Evolutionary conservation across 2,329 filamentous ascomycete species (phyloP).

Genomic region (Aciculosporium take): DNA sequence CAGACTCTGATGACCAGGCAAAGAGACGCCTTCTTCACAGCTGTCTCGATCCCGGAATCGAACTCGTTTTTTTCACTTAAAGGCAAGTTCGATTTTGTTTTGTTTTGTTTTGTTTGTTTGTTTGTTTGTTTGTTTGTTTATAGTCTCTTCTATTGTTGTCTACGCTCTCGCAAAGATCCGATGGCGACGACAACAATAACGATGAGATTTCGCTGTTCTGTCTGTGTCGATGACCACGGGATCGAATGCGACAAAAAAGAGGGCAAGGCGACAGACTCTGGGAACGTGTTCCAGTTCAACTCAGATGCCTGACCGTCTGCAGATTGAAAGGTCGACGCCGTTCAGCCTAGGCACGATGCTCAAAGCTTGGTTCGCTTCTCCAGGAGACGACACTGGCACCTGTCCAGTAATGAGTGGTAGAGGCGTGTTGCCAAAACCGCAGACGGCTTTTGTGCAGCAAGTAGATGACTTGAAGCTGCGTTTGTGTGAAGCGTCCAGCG

Average conservation of each 20-base stretch:
- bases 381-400: conserved; percentile 6
- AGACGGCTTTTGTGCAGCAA: conserved; percentile 6
- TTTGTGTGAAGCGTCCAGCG: conserved; percentile 8
- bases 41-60: conserved; percentile 6
- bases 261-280: conserved; percentile 17
- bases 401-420: conserved; percentile 3
- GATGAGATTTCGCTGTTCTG: conserved; percentile 19
- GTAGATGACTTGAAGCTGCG: conserved; percentile 5
- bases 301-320: conserved; percentile 17
- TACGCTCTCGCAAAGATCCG: conserved; percentile 23
- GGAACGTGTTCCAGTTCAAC: conserved; percentile 30
- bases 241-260: conserved; percentile 19
- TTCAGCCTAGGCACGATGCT: conserved; percentile 7
- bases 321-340: conserved; percentile 14
- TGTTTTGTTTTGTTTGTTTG: too few species aligned
- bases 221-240: conserved; percentile 21
- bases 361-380: conserved; percentile 8
- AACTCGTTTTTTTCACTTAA: conserved; percentile 16
- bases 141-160: conserved; percentile 22
- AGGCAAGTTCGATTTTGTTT: conserved; percentile 14
- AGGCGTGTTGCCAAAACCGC: conserved; percentile 4
- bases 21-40: neutral
- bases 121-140: conserved; percentile 7
- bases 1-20: neutral
- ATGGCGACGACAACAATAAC: conserved; percentile 17